These are phyloP conservation scores for Cercospora canescens DNA, from an alignment of 2,329 filamentous ascomycete genomes.

Conservation along the genomic window DNA sequence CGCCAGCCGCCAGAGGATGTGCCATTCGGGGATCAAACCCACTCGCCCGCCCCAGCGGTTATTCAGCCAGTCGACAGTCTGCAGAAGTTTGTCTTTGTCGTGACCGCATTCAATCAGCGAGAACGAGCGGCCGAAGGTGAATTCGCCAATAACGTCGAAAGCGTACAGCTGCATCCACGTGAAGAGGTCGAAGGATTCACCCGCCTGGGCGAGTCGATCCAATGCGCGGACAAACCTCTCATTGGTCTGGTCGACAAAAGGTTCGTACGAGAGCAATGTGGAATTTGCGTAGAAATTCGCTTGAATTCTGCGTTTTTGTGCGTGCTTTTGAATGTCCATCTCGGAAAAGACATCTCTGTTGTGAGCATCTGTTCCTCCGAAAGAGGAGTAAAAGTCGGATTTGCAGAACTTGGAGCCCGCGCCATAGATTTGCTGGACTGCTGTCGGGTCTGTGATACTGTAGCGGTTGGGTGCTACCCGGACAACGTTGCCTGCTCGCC, in stretches of 20 bases:
- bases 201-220: slow-evolving; percentile 20
- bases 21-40: not conserved
- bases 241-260: slow-evolving; percentile 41
- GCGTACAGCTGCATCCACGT: slow-evolving; percentile 23
- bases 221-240: slow-evolving; percentile 39
- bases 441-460: slow-evolving; percentile 30
- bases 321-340: slow-evolving; percentile 39
- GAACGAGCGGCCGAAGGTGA: slow-evolving; percentile 41
- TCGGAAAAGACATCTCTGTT: slow-evolving; percentile 45
- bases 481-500: slow-evolving; percentile 25
- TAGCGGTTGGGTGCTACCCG: slow-evolving; percentile 35
- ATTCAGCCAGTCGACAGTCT: slow-evolving; percentile 31
- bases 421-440: slow-evolving; percentile 36
- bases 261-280: slow-evolving; percentile 41
- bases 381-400: slow-evolving; percentile 43
- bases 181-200: not conserved
- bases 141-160: slow-evolving; percentile 45
- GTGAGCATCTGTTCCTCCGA: slow-evolving; percentile 36
- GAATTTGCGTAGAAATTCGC: slow-evolving; percentile 41
- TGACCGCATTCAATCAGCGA: slow-evolving; percentile 39
- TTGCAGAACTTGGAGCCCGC: slow-evolving; percentile 45
- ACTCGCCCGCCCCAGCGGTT: not conserved
- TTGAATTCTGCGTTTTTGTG: slow-evolving; percentile 36
- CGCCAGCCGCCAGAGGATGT: not conserved
- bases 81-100: slow-evolving; percentile 36